A percentile compares a stretch with the other conserved stretches of the same genome.
phyloP scores from a whole-genome alignment of 257 asterid genomes.

The Scutellaria barbata region DNA sequence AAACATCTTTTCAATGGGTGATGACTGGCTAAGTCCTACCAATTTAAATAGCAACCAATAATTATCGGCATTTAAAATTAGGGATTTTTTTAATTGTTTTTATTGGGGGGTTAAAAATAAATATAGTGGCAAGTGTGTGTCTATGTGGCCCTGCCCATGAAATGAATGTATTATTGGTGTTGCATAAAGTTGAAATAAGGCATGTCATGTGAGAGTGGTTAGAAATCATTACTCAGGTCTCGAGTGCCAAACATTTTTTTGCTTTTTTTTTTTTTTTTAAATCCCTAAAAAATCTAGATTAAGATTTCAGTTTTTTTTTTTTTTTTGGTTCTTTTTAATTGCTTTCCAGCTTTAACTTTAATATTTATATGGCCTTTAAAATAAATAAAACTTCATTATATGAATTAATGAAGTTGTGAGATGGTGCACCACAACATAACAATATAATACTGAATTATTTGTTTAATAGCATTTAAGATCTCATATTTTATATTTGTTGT shows the following conservation, averaged over 20 bases:
- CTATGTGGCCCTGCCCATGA: constrained; percentile 34
- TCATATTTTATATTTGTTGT: too few species aligned
- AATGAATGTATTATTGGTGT: constrained; percentile 47
- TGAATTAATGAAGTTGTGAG: too few species aligned
- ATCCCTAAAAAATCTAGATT: too few species aligned
- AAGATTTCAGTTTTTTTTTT: not conserved
- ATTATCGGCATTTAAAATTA: constrained; percentile 8
- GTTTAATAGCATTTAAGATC: too few species aligned
- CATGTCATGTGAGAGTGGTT: constrained; percentile 59
- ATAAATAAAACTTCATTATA: too few species aligned
- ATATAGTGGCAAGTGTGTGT: constrained; percentile 7
- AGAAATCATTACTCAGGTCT: constrained; percentile 35
- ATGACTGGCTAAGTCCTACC: not conserved
- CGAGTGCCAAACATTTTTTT: not conserved
- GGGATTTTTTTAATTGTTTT: not conserved
- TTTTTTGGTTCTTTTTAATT: not conserved
- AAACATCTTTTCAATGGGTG: too few species aligned
- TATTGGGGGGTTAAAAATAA: not conserved
- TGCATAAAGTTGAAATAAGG: constrained; percentile 44
- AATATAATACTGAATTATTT: too few species aligned
- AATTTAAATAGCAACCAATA: constrained; percentile 14
- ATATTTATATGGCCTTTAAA: too few species aligned
- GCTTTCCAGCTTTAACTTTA: too few species aligned
- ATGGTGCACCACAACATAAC: too few species aligned
- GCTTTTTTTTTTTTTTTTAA: not conserved